Evolutionary conservation across 306 rosid species (phyloP).

Genomic region (Inga oerstediana): DNA sequence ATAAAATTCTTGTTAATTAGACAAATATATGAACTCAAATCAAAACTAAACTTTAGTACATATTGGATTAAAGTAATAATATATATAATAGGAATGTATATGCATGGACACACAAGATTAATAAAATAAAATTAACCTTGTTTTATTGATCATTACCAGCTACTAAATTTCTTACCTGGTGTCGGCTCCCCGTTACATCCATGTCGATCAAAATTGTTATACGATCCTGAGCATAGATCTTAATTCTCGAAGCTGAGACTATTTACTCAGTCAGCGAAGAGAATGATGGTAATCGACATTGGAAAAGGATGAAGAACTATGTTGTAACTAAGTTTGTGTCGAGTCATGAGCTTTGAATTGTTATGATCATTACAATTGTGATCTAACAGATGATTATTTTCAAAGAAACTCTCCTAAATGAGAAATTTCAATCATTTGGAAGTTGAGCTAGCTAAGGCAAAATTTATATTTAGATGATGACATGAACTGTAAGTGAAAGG

Average conservation of each 20-base stretch:
- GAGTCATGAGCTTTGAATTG: neutral
- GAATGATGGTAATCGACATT: neutral
- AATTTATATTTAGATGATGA: neutral
- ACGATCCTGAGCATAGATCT: neutral
- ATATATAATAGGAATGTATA: too few relatives aligned
- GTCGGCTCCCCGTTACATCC: neutral
- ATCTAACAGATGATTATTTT: neutral
- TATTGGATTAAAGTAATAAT: too few relatives aligned
- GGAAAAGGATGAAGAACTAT: neutral
- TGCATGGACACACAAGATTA: too few relatives aligned
- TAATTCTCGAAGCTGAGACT: neutral
- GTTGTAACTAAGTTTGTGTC: neutral
- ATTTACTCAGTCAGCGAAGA: neutral
- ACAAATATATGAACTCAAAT: too few relatives aligned
- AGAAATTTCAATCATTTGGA: neutral
- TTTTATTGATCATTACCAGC: neutral
- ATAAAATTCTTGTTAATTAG: too few relatives aligned
- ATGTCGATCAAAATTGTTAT: neutral
- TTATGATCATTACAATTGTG: neutral
- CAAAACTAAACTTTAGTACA: too few relatives aligned
- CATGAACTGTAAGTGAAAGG: neutral
- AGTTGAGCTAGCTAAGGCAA: neutral
- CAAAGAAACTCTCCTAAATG: neutral
- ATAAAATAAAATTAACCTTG: neutral
- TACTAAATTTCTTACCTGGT: neutral